Percentiles rank a stretch among this genome's conserved stretches.
phyloP scores from a whole-genome alignment of 257 asterid genomes.

The Lycium barbarum region DNA sequence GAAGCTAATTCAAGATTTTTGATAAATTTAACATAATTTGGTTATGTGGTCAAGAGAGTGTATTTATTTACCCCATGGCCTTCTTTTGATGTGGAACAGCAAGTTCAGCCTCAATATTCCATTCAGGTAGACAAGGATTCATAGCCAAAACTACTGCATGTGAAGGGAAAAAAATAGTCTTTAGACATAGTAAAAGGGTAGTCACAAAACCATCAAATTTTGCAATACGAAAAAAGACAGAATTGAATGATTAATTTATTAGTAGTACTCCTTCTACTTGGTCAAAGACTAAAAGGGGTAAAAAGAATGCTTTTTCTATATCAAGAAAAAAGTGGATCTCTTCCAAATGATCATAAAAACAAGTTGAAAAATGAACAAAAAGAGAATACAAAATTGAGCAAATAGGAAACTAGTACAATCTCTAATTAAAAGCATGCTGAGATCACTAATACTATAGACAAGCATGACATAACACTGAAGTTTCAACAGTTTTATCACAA shows the following conservation, averaged over 20 bases:
- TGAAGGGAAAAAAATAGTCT: background rate
- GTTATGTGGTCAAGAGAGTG: background rate
- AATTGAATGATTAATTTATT: background rate
- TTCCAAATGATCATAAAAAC: background rate
- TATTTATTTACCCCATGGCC: conserved; percentile 53
- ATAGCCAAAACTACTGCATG: conserved; percentile 41
- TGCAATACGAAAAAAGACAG: background rate
- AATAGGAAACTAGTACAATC: background rate
- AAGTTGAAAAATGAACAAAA: background rate
- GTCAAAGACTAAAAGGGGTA: background rate
- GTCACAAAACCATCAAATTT: conserved; percentile 9
- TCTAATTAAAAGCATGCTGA: background rate
- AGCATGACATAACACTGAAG: conserved; percentile 1
- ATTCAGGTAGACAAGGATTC: conserved; percentile 61
- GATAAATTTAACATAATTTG: background rate
- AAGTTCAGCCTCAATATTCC: conserved; percentile 59
- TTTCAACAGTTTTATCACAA: background rate
- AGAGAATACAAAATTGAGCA: background rate
- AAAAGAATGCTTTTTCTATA: background rate
- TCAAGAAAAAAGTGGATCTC: conserved; percentile 18
- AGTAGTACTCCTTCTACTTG: background rate
- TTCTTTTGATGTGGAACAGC: conserved; percentile 54
- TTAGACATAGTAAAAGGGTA: background rate
- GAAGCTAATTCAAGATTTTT: background rate
- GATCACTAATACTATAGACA: background rate